These are phyloP conservation scores for Guadua angustifolia DNA, from an alignment of 176 grass and related monocot species.

Conservation along the genomic window DNA sequence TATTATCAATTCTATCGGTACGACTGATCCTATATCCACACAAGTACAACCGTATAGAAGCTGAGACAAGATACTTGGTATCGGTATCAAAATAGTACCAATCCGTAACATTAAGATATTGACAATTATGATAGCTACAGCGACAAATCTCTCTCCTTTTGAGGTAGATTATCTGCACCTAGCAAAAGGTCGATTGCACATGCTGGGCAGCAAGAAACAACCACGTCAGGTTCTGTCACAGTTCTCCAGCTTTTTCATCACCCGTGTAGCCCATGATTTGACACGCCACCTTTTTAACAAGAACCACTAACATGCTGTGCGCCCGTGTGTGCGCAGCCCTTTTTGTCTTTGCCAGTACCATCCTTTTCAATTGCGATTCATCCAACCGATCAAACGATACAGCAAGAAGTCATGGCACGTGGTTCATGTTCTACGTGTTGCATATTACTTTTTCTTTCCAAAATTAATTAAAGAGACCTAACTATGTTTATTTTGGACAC, in stretches of 20 bases:
- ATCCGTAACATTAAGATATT: no score
- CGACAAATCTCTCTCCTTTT: neutral
- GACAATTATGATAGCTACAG: neutral
- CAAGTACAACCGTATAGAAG: no score
- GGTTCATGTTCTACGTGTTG: no score
- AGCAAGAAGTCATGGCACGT: no score
- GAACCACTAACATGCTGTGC: neutral
- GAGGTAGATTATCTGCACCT: conserved; percentile 8
- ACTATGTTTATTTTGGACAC: no score
- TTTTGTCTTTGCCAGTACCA: neutral
- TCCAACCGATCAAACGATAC: neutral
- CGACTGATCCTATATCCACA: no score
- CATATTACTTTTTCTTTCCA: no score
- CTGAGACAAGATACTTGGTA: no score
- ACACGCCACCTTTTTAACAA: neutral
- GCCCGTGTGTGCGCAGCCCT: neutral
- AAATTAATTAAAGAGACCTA: no score
- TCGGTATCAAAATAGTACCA: no score
- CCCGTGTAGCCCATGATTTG: neutral
- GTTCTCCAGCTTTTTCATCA: neutral
- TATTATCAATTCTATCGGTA: no score
- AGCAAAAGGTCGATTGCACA: conserved; percentile 1
- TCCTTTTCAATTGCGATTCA: neutral
- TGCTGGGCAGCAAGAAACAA: neutral
- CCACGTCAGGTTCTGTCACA: neutral